Percentiles rank a stretch among this genome's conserved stretches.
Evolutionary conservation across 2,329 filamentous ascomycete genomes (phyloP).

Genomic region (Fusarium liriodendri): DNA sequence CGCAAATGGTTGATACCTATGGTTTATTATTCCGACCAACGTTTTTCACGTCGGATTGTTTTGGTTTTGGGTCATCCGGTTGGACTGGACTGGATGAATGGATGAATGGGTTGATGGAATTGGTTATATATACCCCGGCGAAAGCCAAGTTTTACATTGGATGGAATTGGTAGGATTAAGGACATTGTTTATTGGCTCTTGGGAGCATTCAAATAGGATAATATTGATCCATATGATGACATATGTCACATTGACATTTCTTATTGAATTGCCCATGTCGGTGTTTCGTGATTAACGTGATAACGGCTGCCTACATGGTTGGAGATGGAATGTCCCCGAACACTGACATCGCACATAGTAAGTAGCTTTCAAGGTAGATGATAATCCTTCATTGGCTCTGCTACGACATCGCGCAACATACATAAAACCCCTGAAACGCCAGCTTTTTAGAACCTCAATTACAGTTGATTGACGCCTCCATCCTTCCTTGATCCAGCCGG

Average conservation of each 20-base stretch:
- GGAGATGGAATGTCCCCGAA: not conserved
- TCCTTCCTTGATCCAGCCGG: slow-evolving; percentile 33
- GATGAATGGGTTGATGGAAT: slow-evolving; percentile 14
- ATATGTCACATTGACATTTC: not conserved
- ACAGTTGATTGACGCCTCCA: slow-evolving; percentile 43
- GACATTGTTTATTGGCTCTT: not conserved
- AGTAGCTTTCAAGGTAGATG: not conserved
- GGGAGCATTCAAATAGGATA: not conserved
- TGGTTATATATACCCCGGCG: slow-evolving; percentile 45
- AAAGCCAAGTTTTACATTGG: slow-evolving; percentile 45
- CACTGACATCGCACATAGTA: not conserved
- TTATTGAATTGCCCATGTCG: not conserved
- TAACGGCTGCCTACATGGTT: not conserved
- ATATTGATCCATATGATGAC: slow-evolving; percentile 1
- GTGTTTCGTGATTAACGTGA: not conserved
- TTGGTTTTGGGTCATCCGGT: slow-evolving; percentile 22
- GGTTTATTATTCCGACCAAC: slow-evolving; percentile 4
- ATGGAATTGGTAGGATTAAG: slow-evolving; percentile 29
- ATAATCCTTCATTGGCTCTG: slow-evolving; percentile 41
- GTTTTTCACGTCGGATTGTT: slow-evolving; percentile 18
- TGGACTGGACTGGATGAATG: not conserved
- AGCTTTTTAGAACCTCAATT: slow-evolving; percentile 46
- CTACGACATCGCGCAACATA: slow-evolving; percentile 42
- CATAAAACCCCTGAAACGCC: slow-evolving; percentile 46
- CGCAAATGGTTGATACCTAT: slow-evolving; percentile 6